A percentile compares a stretch with the other conserved stretches of the same genome.
Conservation (phyloP, 495 filamentous ascomycete species). For the Letharia columbiana region DNA sequence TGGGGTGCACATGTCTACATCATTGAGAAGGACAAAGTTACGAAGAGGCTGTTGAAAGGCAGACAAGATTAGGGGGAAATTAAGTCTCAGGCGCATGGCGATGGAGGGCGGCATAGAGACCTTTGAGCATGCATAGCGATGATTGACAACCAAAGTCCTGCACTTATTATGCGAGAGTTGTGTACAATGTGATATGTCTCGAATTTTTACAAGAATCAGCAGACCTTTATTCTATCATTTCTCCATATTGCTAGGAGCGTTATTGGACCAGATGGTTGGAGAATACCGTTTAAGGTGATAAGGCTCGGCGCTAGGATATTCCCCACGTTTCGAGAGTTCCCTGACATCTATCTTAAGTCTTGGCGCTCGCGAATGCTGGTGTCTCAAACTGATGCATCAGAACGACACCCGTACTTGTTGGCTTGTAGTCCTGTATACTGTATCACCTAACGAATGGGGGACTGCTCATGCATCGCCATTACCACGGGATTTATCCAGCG, state of each 20-base stretch:
- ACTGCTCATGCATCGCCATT: neutral
- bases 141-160: neutral
- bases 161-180: neutral
- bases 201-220: neutral
- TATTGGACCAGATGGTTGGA: too few relatives aligned
- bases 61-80: conserved; percentile 43
- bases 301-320: neutral
- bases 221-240: neutral
- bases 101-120: neutral
- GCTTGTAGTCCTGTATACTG: neutral
- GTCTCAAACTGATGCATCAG: neutral
- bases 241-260: neutral
- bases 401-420: neutral
- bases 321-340: neutral
- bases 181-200: neutral
- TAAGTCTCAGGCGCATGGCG: conserved; percentile 12
- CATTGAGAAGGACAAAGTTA: conserved; percentile 99
- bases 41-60: conserved; percentile 95
- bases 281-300: too few relatives aligned
- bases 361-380: neutral
- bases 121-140: conserved; percentile 10
- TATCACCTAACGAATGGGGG: neutral
- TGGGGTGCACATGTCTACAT: conserved; percentile 99
- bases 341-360: neutral
- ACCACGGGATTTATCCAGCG: neutral